Conservation (phyloP, 202 grass and related monocot genomes). For the Zizania palustris region DNA sequence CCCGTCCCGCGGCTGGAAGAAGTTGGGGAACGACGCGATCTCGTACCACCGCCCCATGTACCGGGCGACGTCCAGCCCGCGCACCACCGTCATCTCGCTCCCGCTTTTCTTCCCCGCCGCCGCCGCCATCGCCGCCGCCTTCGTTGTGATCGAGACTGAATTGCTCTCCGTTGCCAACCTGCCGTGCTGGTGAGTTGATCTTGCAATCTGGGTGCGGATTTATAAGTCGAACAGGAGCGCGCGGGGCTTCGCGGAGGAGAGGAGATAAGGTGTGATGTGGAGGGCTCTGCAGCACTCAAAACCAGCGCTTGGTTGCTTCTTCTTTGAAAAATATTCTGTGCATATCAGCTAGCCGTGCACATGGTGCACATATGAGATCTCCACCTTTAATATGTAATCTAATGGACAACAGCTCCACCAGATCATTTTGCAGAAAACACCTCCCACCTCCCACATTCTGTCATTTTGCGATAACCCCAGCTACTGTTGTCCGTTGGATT, state of each 20-base stretch:
- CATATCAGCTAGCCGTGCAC: too few relatives aligned
- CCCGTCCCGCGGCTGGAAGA: slow-evolving; percentile 85
- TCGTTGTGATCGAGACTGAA: not conserved
- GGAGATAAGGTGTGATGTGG: slow-evolving; percentile 61
- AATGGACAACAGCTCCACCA: too few relatives aligned
- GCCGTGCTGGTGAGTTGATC: not conserved
- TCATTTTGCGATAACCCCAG: too few relatives aligned
- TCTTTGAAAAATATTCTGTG: too few relatives aligned
- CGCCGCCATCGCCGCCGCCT: not conserved
- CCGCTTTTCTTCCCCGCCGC: slow-evolving; percentile 28
- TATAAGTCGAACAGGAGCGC: not conserved
- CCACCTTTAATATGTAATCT: too few relatives aligned
- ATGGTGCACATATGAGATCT: too few relatives aligned
- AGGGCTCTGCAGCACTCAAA: slow-evolving; percentile 44
- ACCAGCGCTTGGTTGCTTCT: not conserved
- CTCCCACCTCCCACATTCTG: too few relatives aligned
- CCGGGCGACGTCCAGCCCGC: slow-evolving; percentile 56
- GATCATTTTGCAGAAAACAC: too few relatives aligned
- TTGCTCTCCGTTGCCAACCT: not conserved
- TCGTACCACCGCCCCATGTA: slow-evolving; percentile 99
- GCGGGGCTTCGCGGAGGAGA: not conserved
- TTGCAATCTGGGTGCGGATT: slow-evolving; percentile 14
- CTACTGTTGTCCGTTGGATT: too few relatives aligned
- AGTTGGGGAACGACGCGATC: slow-evolving; percentile 68
- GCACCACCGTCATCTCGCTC: slow-evolving; percentile 74